Evolutionary conservation across 768 basidiomycete genomes (phyloP), one percentile per base, ranked within the genome.

Genomic region (Suillus weaverae): DNA sequence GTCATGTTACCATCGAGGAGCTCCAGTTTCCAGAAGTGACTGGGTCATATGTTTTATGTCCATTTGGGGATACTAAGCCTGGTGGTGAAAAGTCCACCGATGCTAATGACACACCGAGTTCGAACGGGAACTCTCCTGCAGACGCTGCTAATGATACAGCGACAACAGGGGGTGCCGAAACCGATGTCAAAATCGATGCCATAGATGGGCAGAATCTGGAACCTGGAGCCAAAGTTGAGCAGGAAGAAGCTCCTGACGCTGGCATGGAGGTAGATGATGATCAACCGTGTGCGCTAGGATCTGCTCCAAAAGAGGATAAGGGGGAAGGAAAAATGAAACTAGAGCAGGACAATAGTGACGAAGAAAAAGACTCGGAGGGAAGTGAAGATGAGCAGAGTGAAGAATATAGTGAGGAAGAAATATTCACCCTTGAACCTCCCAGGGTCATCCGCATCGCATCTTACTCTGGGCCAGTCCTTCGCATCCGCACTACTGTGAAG

Each of bases 401-500:
- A 30, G 39, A 61, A 35, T 32, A 48, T 1, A 48, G n/a, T 2
- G 39, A 61, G 22, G 20, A 43, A 62, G 26, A 50, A 33, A 22
- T 3, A 9, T 20, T 35, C 3, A 22, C 18, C n/a, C 14, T 62
- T 30, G 43, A 62, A 22, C 30, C 16, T 35, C 61, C 61, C 22
- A 26, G 10, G 14, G 8, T 62, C 30, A 20, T 36, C 22, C 46
- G 14, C 8, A 48, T 18, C 5, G 22, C 43, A 48, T n/a, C 26
- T 26, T 62, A 62, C 61, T n/a, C 32, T 48, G 46, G 61, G 16
- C 16, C 33, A 32, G n/a, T n/a, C 4, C 30, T 71, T 46, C 68
- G 64, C 43, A 32, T 74, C 38, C 5, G 68, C 38, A 70, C 70
- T 22, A 61, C 64, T 0, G 62, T 72, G n/a, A 44, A 67, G 20